Evolutionary conservation across 768 basidiomycete genomes (phyloP), one percentile per base, ranked within the genome.

Genomic region (Pleurotus tuber-regium): DNA sequence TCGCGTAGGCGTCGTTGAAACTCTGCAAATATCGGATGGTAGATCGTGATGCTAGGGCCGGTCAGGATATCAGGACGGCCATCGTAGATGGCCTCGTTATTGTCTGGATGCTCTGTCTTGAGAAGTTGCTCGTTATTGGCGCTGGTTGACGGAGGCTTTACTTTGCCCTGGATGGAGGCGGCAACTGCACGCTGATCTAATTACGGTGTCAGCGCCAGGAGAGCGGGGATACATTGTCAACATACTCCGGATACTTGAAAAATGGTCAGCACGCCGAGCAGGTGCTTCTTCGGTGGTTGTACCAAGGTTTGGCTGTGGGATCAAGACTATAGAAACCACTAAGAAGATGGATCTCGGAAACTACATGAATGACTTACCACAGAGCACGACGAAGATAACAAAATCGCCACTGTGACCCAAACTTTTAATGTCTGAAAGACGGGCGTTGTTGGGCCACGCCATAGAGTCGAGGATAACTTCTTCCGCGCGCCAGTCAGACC

Each of bases 1-100:
- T 44, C 25, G 26, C 24, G 14, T 5, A 44, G 14, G 11, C 19
- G 23, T 16, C n/a, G 43, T 28, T 29, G 43, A 29, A 44, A 44
- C 25, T 44, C 26, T 25, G 19, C 25, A 29, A 44, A 44, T 44
- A 44, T 44, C 43, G 43, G 43, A 19, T 44, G 43, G 25, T 44
- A 44, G n/a, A 44, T 44, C 14, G 19, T 25, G 25, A 44, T 28
- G 26, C 24, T 44, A 23, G 43, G 43, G n/a, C 43, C 43, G 19
- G 43, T 28, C 4, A 44, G 26, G 23, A 8, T 19, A 25, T n/a
- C 14, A 14, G 43, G 25, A 14, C 43, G 43, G 26, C 43, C 43
- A 25, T 44, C n/a, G 43, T 44, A 44, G 24, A 26, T 43, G 25
- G 23, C 33, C 14, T 14, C 14, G 33, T 36, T 36, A 10, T 36